Base-by-base conservation (phyloP, 345 rosid species). In the Rhodomyrtus tomentosa region DNA sequence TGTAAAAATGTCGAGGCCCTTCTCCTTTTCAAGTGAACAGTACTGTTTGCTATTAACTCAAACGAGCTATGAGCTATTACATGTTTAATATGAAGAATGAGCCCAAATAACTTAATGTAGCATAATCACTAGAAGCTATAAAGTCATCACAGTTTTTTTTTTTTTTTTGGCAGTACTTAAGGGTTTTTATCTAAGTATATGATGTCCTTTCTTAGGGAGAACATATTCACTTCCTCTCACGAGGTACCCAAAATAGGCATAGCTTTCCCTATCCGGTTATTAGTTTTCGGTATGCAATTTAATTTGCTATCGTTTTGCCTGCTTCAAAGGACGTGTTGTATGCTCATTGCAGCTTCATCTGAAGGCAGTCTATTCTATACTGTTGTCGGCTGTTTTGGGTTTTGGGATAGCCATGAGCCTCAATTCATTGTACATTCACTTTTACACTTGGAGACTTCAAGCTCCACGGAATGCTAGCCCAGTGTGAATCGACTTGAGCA, bases 331-430 rank as follows among this genome's bases (percentile, higher is more conserved):
- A 68, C 9, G 25, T 79, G 27, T 27, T 68, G 54, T 32, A 27
- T 80, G 52, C 55, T n/a, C 40, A 21, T 50, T 53, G 87, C 98
- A 95, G 99, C 89, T 95, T 87, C 91, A 89, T 87, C 56, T 95
- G 81, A 92, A 90, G 83, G 95, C 95, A 45, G 84, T 94, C 81
- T 91, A 87, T 50, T 88, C 98, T 0, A 88, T 95, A 85, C 86
- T 95, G 84, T 89, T 94, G 29, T 89, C 99, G 5, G 90, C 95
- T 18, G 89, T 92, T 82, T 40, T 94, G 85, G 96, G 98, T 85
- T 97, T 97, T 27, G 99, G 95, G n/a, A 83, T 90, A 76, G 93
- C 98, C 11, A 91, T 92, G 96, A 82, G 93, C 87, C 87, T 97
- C 87, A 97, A 97, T 89, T 85, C 94, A 20, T 84, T 95, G 87